A percentile compares a stretch with the other conserved stretches of the same genome.
Conservation (phyloP, 805 yeast species). For the Candida maltosa region DNA sequence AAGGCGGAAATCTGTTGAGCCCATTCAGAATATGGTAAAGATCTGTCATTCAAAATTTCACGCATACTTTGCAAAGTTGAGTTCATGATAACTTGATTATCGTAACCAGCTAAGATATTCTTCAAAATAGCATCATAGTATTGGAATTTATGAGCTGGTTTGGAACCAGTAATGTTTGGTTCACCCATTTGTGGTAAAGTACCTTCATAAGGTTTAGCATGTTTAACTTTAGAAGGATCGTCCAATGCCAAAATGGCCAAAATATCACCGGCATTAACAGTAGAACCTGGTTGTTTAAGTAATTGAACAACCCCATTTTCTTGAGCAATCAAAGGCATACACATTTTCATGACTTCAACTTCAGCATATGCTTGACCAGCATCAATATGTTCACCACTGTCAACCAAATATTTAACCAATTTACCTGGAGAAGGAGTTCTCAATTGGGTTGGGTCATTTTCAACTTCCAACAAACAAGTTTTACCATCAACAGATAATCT, state of each 20-base stretch:
- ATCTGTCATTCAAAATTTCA: conserved; percentile 70
- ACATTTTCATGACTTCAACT: conserved; percentile 99
- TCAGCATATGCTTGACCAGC: conserved; percentile 97
- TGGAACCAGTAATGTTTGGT: conserved; percentile 78
- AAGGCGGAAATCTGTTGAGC: conserved; percentile 77
- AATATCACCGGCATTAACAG: conserved; percentile 93
- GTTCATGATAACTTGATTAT: conserved; percentile 92
- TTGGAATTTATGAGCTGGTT: conserved; percentile 73
- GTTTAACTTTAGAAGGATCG: conserved; percentile 96
- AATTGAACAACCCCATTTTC: conserved; percentile 92
- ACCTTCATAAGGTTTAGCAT: conserved; percentile 92
- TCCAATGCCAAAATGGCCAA: conserved; percentile 91
- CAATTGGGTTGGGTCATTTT: conserved; percentile 97
- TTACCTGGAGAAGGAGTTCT: conserved; percentile 99
- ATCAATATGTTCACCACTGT: conserved; percentile 87
- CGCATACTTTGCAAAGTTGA: conserved; percentile 72
- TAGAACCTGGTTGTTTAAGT: conserved; percentile 97
- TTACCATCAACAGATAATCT: conserved; percentile 92
- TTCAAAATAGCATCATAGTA: conserved; percentile 57
- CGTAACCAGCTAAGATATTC: conserved; percentile 86
- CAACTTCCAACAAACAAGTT: conserved; percentile 90
- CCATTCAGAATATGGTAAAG: conserved; percentile 95
- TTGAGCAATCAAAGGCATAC: conserved; percentile 93
- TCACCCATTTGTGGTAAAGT: conserved; percentile 86
- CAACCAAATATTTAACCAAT: conserved; percentile 87